These are phyloP conservation scores for Peribolospora kevripleyi DNA, from an alignment of 768 basidiomycete genomes.

Conservation along the genomic window DNA sequence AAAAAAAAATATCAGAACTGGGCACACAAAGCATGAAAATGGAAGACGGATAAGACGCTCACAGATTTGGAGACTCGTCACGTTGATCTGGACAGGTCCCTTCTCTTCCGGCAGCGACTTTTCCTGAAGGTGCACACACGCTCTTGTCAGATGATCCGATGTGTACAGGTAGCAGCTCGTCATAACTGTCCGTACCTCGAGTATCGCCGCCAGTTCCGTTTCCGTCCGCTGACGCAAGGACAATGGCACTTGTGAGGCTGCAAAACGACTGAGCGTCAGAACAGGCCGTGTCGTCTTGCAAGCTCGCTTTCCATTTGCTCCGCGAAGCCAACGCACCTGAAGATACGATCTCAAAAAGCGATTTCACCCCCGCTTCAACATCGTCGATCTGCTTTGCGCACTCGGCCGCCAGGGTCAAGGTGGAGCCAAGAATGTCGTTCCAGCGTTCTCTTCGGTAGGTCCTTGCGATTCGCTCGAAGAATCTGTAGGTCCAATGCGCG, in stretches of 20 bases:
- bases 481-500: constrained; percentile 26
- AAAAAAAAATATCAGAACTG: background rate
- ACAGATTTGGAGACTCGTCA: constrained; percentile 44
- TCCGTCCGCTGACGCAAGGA: background rate
- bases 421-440: constrained; percentile 44
- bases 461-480: constrained; percentile 76
- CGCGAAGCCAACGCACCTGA: constrained; percentile 29
- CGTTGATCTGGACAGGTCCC: constrained; percentile 32
- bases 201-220: background rate
- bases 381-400: constrained; percentile 58
- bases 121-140: too few relatives aligned
- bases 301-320: too few relatives aligned
- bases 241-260: background rate
- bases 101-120: too few relatives aligned
- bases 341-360: constrained; percentile 63
- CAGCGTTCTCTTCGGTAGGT: constrained; percentile 71
- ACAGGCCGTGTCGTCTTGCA: too few relatives aligned
- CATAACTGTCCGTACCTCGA: background rate
- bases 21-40: constrained; percentile 3
- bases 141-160: too few relatives aligned
- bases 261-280: background rate
- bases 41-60: constrained; percentile 22
- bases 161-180: background rate
- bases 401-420: constrained; percentile 55
- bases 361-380: constrained; percentile 44